Evolutionary conservation across 2,329 filamentous ascomycete genomes (phyloP), one percentile per base, ranked within the genome.

Genomic region (Ophiocordyceps camponoti-floridani): DNA sequence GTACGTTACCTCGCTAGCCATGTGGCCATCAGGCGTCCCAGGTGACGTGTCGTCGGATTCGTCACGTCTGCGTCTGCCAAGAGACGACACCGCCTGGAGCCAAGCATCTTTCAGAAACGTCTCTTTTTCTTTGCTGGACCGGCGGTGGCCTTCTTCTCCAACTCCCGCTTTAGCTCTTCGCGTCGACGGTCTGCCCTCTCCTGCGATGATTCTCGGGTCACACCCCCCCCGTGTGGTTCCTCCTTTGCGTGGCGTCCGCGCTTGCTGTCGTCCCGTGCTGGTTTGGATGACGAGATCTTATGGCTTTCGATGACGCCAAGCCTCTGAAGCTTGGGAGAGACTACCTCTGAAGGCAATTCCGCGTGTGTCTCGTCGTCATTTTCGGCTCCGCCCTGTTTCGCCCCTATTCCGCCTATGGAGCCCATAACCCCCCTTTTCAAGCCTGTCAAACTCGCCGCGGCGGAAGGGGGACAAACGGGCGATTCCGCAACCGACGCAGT

Each of bases 101-200:
- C 48, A 23, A 23, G 23, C 5, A 3, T 23, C 23, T 23, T 23
- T 23, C 54, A 77, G 48, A 76, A 76, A 43, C 64, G 70, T 40
- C 73, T 62, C 58, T 73, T 76, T 61, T 77, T 77, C 56, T 68
- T 72, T 7, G 60, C 62, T 4, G 73, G 73, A 1, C 66, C 67
- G 16, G 64, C 65, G 0, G 67, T 62, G 3, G 64, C 64, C 52
- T 70, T 71, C 47, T 55, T 66, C 49, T 73, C 65, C 13, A 73
- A 56, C 33, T 75, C 68, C 46, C 59, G 62, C 45, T 70, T 66
- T 27, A 73, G 56, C 50, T 75, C 69, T n/a, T 65, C 62, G 43
- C 72, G 62, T 47, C 66, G 69, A 33, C 68, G 61, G 47, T 72
- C 66, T 3, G 70, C 69, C 26, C 64, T 57, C 43, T 70, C 66